Conservation (phyloP, 495 filamentous ascomycete species). For the Entonaema liquescens region DNA sequence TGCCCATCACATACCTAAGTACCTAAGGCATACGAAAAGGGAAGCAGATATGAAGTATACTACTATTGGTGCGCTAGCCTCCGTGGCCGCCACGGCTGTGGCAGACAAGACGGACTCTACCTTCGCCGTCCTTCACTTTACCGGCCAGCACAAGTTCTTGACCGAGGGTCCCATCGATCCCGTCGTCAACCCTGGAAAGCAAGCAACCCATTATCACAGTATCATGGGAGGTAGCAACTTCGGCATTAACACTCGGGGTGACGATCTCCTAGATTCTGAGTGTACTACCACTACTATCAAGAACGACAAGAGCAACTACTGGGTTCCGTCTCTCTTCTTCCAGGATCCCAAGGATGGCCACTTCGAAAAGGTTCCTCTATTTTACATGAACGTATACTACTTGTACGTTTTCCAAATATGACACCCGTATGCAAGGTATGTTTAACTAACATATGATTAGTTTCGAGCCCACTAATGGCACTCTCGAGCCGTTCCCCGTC, state of each 20-base stretch:
- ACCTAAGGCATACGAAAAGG: conserved; percentile 12
- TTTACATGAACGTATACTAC: conserved; percentile 75
- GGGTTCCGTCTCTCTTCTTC: conserved; percentile 76
- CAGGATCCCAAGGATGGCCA: conserved; percentile 62
- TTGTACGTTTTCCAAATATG: conserved; percentile 54
- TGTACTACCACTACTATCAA: conserved; percentile 74
- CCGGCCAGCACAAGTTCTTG: conserved; percentile 54
- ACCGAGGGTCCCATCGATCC: conserved; percentile 70
- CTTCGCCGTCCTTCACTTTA: conserved; percentile 58
- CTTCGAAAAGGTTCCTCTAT: conserved; percentile 71
- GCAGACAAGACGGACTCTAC: conserved; percentile 48
- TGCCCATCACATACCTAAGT: conserved; percentile 13
- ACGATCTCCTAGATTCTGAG: conserved; percentile 62
- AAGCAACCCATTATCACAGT: conserved; percentile 71
- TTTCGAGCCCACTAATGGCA: conserved; percentile 64
- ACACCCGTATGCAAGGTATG: background rate
- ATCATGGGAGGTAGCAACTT: conserved; percentile 78
- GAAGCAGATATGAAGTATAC: conserved; percentile 42
- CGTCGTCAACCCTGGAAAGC: conserved; percentile 65
- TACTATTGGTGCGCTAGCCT: conserved; percentile 40
- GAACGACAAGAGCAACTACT: conserved; percentile 79
- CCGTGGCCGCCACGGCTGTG: conserved; percentile 45
- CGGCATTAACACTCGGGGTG: conserved; percentile 67
- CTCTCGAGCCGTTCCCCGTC: conserved; percentile 71
- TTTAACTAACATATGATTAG: conserved; percentile 49